Conservation (phyloP, 257 asterid species). For the Solanum etuberosum region DNA sequence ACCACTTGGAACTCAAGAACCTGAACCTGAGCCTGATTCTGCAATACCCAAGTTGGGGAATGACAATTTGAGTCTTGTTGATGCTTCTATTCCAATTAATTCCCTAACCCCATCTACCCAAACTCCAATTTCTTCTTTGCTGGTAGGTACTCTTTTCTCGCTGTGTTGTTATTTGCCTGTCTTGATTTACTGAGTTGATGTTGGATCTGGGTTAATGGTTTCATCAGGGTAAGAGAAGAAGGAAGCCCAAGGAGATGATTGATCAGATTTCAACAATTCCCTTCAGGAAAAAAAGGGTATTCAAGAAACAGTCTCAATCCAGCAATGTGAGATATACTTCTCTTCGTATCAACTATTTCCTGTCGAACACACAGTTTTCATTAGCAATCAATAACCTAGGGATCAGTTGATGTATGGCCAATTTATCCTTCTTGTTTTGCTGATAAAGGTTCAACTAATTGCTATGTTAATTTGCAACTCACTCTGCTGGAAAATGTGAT, state of each 20-base stretch:
- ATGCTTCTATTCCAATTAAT: not conserved
- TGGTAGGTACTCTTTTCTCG: constrained; percentile 7
- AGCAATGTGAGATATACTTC: constrained; percentile 25
- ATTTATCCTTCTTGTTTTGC: not conserved
- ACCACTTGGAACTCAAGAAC: constrained; percentile 8
- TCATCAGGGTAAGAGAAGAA: constrained; percentile 74
- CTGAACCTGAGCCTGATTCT: constrained; percentile 6
- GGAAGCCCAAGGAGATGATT: constrained; percentile 74
- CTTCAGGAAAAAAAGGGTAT: constrained; percentile 39
- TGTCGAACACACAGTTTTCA: not conserved
- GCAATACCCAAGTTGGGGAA: not conserved
- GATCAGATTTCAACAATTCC: constrained; percentile 52
- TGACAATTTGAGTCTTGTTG: constrained; percentile 4
- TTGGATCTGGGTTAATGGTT: constrained; percentile 45
- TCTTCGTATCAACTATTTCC: not conserved
- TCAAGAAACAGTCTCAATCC: constrained; percentile 16
- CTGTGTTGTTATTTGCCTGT: not conserved
- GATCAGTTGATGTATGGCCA: not conserved
- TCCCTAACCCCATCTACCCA: constrained; percentile 8
- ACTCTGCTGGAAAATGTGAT: not conserved
- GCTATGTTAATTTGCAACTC: not conserved
- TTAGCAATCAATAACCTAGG: not conserved
- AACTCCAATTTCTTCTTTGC: constrained; percentile 8
- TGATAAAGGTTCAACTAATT: not conserved
- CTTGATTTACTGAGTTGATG: constrained; percentile 12